Evolutionary conservation across 1,139 yeast genomes (phyloP), one percentile per base, ranked within the genome.

Genomic region (Scheffersomyces parashehatae): DNA sequence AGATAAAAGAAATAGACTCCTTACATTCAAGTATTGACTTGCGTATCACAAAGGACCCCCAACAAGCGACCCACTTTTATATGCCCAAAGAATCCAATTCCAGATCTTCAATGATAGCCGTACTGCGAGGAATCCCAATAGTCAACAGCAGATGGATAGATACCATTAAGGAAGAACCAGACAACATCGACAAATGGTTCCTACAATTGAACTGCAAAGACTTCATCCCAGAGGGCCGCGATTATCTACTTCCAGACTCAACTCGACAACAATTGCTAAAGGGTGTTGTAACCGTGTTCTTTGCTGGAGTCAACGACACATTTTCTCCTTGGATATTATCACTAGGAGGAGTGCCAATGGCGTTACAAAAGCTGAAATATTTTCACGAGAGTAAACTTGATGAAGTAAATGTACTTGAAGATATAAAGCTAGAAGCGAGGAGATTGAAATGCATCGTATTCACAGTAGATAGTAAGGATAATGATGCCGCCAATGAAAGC

Each of bases 91-190:
- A 47, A 26, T 49, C 50, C 32, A 40, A 48, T 4, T 38, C 39
- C 14, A 33, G 24, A 8, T 40, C 42, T 4, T 32, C 38, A 32
- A 37, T 53, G 37, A 44, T 57, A 10, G 61, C 68, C 1, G 48
- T 68, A 15, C 59, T 62, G 55, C 49, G 60, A 35, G 68, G 59
- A 0, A 41, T 65, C 2, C 68, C 71, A 1, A 46, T 69, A 5
- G 51, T 69, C 10, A 54, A 58, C 36, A 41, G 50, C 7, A 36
- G 43, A 2, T 70, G 74, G 75, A 30, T 58, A 9, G 48, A 51
- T 16, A 46, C 40, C 11, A 44, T 64, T 2, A 35, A 40, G 16
- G 16, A 45, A 3, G 37, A 56, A 5, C 45, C 49, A 1, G 38
- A 52, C 3, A 42, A 53, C 24, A 52, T 60, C 3, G 47, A 50